Evolutionary conservation across 306 rosid genomes (phyloP).

Genomic region (Begonia fuchsioides): DNA sequence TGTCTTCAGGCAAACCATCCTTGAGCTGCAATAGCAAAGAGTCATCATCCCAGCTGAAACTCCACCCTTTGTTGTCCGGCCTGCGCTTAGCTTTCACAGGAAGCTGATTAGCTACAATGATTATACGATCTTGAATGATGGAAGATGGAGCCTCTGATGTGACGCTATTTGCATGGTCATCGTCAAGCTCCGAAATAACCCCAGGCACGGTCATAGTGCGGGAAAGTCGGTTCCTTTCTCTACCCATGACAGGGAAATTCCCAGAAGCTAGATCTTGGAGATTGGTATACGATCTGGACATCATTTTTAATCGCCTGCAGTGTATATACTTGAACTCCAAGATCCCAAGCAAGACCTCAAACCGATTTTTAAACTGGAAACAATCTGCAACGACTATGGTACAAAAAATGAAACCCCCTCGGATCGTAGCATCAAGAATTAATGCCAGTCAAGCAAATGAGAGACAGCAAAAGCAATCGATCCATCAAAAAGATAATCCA

Average conservation of each 20-base stretch:
- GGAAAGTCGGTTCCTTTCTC: conserved; percentile 37
- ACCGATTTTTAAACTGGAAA: conserved; percentile 12
- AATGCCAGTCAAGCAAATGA: conserved; percentile 8
- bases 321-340: conserved; percentile 12
- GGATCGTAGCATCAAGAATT: conserved; percentile 11
- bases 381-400: conserved; percentile 18
- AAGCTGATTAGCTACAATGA: conserved; percentile 48
- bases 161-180: conserved; percentile 44
- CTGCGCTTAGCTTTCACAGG: conserved; percentile 44
- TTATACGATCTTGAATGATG: conserved; percentile 29
- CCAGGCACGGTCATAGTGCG: conserved; percentile 48
- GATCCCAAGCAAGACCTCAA: conserved; percentile 13
- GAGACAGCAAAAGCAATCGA: conserved; percentile 6
- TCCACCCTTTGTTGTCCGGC: conserved; percentile 43
- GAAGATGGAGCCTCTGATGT: conserved; percentile 46
- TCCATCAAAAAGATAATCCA: conserved; percentile 3
- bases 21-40: conserved; percentile 40
- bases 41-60: conserved; percentile 56
- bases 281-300: conserved; percentile 50
- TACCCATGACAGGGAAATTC: conserved; percentile 38
- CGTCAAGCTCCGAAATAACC: conserved; percentile 48
- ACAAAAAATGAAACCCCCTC: conserved; percentile 1
- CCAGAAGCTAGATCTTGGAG: conserved; percentile 53
- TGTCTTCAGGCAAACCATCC: conserved; percentile 46
- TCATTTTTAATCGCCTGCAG: conserved; percentile 21